Evolutionary conservation across 78 protist species (phyloP).

Genomic region (Dictyostelium purpureum): DNA sequence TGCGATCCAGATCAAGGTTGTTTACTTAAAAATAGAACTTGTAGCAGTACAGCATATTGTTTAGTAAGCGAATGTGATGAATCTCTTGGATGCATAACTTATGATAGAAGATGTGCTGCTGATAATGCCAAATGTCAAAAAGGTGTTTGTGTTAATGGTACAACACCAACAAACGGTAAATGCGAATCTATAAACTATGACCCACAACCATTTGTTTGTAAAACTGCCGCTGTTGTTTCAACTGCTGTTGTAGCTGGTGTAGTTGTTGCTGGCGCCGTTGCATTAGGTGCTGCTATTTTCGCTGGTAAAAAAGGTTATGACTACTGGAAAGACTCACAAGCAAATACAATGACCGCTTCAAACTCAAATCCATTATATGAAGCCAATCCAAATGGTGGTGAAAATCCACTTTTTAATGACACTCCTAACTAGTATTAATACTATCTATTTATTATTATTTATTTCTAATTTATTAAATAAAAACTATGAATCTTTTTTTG

Average conservation of each 20-base stretch:
- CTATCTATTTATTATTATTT: too few relatives aligned
- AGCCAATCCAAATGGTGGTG: slow-evolving; percentile 35
- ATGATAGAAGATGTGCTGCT: not conserved
- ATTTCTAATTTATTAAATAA: too few relatives aligned
- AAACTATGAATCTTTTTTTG: too few relatives aligned
- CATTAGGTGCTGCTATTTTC: slow-evolving; percentile 3
- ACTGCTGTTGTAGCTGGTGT: slow-evolving; percentile 49
- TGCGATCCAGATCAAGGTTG: slow-evolving; percentile 37
- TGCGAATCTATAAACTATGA: slow-evolving; percentile 1
- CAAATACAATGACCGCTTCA: slow-evolving; percentile 23
- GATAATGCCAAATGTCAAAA: slow-evolving; percentile 17
- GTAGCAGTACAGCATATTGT: slow-evolving; percentile 22
- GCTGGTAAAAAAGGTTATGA: slow-evolving; percentile 23
- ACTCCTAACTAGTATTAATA: too few relatives aligned
- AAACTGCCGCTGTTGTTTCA: slow-evolving; percentile 14
- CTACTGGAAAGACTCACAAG: not conserved
- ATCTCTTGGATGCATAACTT: slow-evolving; percentile 16
- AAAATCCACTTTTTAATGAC: slow-evolving; percentile 36
- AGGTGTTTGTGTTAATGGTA: slow-evolving; percentile 18
- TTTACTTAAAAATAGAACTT: not conserved
- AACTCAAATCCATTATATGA: slow-evolving; percentile 53
- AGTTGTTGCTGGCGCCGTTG: slow-evolving; percentile 28
- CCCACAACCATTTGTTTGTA: slow-evolving; percentile 25
- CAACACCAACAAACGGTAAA: not conserved
- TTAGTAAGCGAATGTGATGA: not conserved